Evolutionary conservation across 768 basidiomycete genomes (phyloP), one percentile per base, ranked within the genome.

Genomic region (Lactarius vividus): DNA sequence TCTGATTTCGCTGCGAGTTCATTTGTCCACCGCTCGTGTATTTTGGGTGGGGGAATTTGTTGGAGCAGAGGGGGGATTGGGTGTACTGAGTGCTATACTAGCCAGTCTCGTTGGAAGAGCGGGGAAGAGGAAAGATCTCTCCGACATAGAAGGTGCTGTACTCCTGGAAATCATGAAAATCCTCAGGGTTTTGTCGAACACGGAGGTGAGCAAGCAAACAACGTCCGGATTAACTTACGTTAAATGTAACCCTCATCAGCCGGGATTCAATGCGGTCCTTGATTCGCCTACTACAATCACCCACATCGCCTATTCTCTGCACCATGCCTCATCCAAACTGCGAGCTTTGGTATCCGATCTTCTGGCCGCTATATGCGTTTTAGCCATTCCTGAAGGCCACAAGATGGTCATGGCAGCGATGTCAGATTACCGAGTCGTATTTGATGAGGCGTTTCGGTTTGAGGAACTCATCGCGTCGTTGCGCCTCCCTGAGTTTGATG

Each of bases 131-230:
- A 84, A 81, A 67, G 74, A 70, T n/a, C 73, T 86, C 59, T 82
- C 78, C 3, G 92, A 96, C 57, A 76, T 83, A 31, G 91, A 93
- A 73, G 83, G 82, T 15, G 83, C 82, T 2, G 85, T 88, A 1
- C 77, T 95, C 31, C 71, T 88, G 35, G 94, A 96, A 73, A 75
- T 88, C 28, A 81, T 93, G 69, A 91, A 88, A 72, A 94, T 92
- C 73, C 76, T 97, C 28, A 80, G 94, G 46, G 89, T 89, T 0
- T 76, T 98, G 20, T 78, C 95, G 68, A 97, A 97, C 71, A 96
- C 89, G 1, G 86, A 91, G 76, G 94, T 93, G 71, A 73, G 87
- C 63, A 68, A 29, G 49, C 29, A 37, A 63, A 53, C 49, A 37
- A 49, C n/a, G 57, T 52, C 4, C 37, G 59, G 29, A 7, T 4